Conservation (phyloP, 768 basidiomycete genomes). For the Mrakia hoshinonis region DNA sequence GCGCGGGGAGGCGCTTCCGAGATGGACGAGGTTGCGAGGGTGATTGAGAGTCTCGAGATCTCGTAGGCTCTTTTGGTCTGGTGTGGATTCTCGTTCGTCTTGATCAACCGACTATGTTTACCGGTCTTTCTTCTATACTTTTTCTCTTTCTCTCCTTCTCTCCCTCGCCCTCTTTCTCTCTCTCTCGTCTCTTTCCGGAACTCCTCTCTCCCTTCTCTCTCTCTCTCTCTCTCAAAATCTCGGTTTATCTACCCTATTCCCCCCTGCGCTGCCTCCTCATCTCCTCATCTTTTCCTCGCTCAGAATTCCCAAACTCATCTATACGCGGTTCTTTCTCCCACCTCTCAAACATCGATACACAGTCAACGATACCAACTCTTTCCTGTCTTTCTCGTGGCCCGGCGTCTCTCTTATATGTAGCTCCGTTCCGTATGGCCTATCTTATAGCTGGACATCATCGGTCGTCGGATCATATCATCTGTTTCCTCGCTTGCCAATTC, state of each 20-base stretch:
- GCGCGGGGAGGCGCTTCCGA: not conserved
- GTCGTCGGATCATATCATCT: no score
- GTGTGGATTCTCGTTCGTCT: not conserved
- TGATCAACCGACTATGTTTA: not conserved
- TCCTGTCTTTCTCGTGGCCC: no score
- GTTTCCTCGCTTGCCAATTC: no score
- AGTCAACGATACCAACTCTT: no score
- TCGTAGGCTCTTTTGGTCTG: conserved; percentile 5
- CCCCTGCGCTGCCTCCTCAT: no score
- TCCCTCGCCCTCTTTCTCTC: not conserved
- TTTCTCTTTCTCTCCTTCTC: not conserved
- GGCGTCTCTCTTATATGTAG: no score
- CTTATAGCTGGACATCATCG: no score
- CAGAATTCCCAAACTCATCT: no score
- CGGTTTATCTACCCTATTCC: not conserved
- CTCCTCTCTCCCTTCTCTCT: not conserved
- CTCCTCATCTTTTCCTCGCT: no score
- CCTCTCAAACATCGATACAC: no score
- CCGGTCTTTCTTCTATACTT: not conserved
- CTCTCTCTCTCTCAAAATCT: not conserved
- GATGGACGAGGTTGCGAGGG: conserved; percentile 16
- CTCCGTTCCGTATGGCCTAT: no score
- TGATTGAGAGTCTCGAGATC: conserved; percentile 5
- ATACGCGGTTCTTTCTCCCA: no score
- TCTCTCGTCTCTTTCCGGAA: not conserved